Evolutionary conservation across 176 grass and related monocot species (phyloP), one percentile per base, ranked within the genome.

Genomic region (Pharus latifolius): DNA sequence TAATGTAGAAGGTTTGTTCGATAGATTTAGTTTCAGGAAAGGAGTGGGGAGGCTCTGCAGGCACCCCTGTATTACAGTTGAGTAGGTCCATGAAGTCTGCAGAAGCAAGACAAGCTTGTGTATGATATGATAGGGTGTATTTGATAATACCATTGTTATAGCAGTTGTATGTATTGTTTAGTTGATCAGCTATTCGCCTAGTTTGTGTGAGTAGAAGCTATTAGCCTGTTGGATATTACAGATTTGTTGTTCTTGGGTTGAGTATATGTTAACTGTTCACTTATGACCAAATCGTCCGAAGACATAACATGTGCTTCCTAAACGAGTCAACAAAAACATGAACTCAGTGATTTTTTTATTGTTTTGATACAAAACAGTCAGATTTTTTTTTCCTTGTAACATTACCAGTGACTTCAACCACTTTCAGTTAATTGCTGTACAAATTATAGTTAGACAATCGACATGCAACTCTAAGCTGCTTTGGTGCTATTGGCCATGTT

Each of bases 11-110:
- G 73, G 85, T 46, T 33, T 89, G 64, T 82, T 76, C 68, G 86
- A 92, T 74, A 82, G 69, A 71, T 85, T 91, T 68, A 94, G 78
- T 70, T 83, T 92, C 59, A 94, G 90, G 80, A 99, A 88, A 79
- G 90, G 84, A 29, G 89, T 91, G 23, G 77, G 78, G 24, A 99
- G 78, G 58, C 78, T 92, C 28, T 94, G 95, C 49, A 73, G 87
- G 40, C 87, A 95, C 44, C 96, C n/a, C 84, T 23, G 87, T 91
- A 27, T 88, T 99, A 67, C 87, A 99, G 65, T 56, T 91, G 56
- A 95, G 76, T 72, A 92, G 69, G 57, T 95, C 90, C 18, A 84
- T 85, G 68, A 99, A 99, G 63, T 38, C 69, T 0, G 85, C 51
- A 67, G 87, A 91, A 88, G 80, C 76, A 23, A 84, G 82, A 51